phyloP scores from a whole-genome alignment of 208 protist genomes.

The Leishmania gerbilli region DNA sequence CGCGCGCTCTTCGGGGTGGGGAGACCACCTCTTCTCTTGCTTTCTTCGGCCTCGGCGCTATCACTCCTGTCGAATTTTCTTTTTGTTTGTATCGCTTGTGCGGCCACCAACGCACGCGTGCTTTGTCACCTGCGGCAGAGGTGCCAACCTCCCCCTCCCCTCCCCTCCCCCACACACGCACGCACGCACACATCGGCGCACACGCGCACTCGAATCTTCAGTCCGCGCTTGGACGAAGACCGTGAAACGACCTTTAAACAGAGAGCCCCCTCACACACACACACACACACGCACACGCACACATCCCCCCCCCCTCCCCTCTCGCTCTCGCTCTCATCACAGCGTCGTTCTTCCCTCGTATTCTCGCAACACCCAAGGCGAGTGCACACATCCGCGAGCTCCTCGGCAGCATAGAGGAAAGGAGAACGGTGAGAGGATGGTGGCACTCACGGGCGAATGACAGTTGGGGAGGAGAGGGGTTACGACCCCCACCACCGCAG shows the following conservation, averaged over 20 bases:
- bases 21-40: neutral
- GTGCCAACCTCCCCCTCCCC: neutral
- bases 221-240: neutral
- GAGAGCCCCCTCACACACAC: neutral
- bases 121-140: neutral
- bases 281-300: neutral
- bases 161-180: neutral
- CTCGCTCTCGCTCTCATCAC: neutral
- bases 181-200: constrained; percentile 17
- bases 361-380: neutral
- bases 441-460: neutral
- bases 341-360: neutral
- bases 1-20: neutral
- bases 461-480: neutral
- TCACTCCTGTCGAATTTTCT: neutral
- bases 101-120: neutral
- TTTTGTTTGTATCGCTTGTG: neutral
- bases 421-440: neutral
- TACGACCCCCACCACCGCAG: neutral
- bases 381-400: neutral
- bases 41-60: neutral
- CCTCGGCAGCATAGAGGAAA: neutral
- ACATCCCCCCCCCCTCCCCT: neutral
- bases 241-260: neutral
- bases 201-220: neutral